phyloP scores from a whole-genome alignment of 2,329 filamentous ascomycete species.

The Aspergillus hiratsukae region DNA sequence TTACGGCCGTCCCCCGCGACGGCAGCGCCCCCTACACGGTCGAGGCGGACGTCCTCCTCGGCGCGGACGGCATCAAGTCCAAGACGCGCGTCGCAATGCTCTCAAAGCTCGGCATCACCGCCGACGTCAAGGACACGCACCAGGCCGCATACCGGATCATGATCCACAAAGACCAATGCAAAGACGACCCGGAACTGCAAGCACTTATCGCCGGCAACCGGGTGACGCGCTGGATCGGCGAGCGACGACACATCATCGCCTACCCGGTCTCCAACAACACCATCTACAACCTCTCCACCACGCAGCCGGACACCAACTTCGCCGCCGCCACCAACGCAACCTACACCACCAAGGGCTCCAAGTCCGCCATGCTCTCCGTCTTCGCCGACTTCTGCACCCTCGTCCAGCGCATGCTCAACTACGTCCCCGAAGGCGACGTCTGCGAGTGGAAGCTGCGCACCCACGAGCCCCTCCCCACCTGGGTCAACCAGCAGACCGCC shows the following conservation, averaged over 20 bases:
- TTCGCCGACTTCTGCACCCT: conserved; percentile 59
- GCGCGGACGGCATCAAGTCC: conserved; percentile 54
- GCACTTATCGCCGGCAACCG: conserved; percentile 53
- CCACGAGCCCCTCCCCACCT: conserved; percentile 59
- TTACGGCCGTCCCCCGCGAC: conserved; percentile 57
- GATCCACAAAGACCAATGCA: conserved; percentile 44
- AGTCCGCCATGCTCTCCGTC: conserved; percentile 56
- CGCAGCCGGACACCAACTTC: conserved; percentile 58
- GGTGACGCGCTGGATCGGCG: conserved; percentile 63
- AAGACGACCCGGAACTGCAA: conserved; percentile 49
- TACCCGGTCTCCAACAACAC: conserved; percentile 60
- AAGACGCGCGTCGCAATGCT: conserved; percentile 42
- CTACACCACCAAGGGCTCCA: conserved; percentile 60
- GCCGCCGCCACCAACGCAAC: conserved; percentile 55
- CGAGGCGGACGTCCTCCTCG: conserved; percentile 49
- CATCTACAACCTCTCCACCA: conserved; percentile 63
- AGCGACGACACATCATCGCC: conserved; percentile 62
- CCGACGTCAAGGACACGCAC: conserved; percentile 45
- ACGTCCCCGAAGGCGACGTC: conserved; percentile 61
- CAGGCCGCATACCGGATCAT: conserved; percentile 54
- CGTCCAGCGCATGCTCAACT: conserved; percentile 56
- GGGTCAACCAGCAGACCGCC: conserved; percentile 52
- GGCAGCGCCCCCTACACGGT: conserved; percentile 46
- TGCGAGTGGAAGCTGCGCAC: conserved; percentile 63
- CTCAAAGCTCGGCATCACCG: conserved; percentile 31